Evolutionary conservation across 2,329 filamentous ascomycete species (phyloP).

Genomic region (Neocucurbitaria cava): DNA sequence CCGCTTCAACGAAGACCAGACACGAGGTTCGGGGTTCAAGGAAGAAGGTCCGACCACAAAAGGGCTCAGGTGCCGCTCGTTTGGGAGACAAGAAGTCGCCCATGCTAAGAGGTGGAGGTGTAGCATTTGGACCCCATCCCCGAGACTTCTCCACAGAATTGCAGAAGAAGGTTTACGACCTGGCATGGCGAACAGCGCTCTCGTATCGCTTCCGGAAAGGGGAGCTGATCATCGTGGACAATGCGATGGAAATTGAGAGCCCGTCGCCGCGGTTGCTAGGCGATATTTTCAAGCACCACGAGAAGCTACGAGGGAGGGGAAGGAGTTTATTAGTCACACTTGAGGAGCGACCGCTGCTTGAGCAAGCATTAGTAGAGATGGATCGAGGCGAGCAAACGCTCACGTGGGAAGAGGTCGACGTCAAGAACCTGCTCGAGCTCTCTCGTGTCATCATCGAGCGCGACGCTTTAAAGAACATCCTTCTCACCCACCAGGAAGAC

Average conservation of each 20-base stretch:
- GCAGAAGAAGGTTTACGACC: conserved; percentile 89
- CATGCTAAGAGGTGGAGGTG: conserved; percentile 83
- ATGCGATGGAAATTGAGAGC: conserved; percentile 73
- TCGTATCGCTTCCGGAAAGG: conserved; percentile 89
- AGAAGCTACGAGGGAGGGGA: conserved; percentile 51
- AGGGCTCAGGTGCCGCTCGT: conserved; percentile 82
- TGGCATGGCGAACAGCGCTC: conserved; percentile 92
- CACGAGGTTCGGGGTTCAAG: conserved; percentile 83
- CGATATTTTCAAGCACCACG: conserved; percentile 73
- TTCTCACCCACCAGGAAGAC: conserved; percentile 52
- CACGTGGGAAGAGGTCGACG: conserved; percentile 81
- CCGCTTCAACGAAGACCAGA: conserved; percentile 65
- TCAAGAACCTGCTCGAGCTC: conserved; percentile 90
- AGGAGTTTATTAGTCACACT: conserved; percentile 41
- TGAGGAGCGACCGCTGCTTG: conserved; percentile 60
- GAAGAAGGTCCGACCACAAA: conserved; percentile 83
- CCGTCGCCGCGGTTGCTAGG: conserved; percentile 69
- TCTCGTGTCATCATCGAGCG: conserved; percentile 88
- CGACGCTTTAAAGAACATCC: conserved; percentile 75
- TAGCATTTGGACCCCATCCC: conserved; percentile 87
- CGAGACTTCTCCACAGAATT: conserved; percentile 87
- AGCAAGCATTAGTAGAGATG: conserved; percentile 69
- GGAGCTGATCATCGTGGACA: conserved; percentile 84
- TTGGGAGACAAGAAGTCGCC: conserved; percentile 83
- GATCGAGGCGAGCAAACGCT: conserved; percentile 74